A percentile compares a stretch with the other conserved stretches of the same genome.
Conservation (phyloP, 75 land plant species). For the Cunninghamia lanceolata region DNA sequence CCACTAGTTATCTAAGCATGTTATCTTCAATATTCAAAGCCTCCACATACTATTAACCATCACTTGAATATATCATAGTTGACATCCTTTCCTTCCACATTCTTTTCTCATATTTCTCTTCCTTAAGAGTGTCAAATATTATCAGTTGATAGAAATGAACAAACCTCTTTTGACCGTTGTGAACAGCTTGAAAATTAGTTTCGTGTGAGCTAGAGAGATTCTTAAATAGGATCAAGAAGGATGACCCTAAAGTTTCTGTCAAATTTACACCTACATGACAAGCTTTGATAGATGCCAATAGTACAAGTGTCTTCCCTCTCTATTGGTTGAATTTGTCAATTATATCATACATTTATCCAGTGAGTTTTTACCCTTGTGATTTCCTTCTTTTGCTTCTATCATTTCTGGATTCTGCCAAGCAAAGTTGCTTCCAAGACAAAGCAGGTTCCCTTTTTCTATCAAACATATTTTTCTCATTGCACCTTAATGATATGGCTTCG, state of each 20-base stretch:
- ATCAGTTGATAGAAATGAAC: slow-evolving; percentile 79
- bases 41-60: slow-evolving; percentile 17
- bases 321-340: slow-evolving; percentile 64
- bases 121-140: slow-evolving; percentile 59
- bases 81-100: slow-evolving; percentile 72
- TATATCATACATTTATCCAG: slow-evolving; percentile 40
- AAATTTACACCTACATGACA: slow-evolving; percentile 86
- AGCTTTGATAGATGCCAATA: slow-evolving; percentile 84
- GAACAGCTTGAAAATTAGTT: slow-evolving; percentile 77
- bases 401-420: no score
- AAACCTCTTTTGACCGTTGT: slow-evolving; percentile 75
- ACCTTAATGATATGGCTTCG: no score
- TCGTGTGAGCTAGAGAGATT: slow-evolving; percentile 83
- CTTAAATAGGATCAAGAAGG: slow-evolving; percentile 77
- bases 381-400: no score
- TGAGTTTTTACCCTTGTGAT: slow-evolving; percentile 49
- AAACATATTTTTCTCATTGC: no score
- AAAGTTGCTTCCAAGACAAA: no score
- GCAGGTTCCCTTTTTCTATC: no score
- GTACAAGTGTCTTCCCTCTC: slow-evolving; percentile 29
- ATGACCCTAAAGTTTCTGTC: slow-evolving; percentile 88
- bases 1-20: slow-evolving; percentile 49
- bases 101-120: slow-evolving; percentile 52
- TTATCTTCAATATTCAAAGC: slow-evolving; percentile 56
- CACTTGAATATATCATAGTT: slow-evolving; percentile 53